A percentile compares a stretch with the other conserved stretches of the same genome.
Evolutionary conservation across 352 stramenopile species (phyloP).

Genomic region (Pythium volutum): DNA sequence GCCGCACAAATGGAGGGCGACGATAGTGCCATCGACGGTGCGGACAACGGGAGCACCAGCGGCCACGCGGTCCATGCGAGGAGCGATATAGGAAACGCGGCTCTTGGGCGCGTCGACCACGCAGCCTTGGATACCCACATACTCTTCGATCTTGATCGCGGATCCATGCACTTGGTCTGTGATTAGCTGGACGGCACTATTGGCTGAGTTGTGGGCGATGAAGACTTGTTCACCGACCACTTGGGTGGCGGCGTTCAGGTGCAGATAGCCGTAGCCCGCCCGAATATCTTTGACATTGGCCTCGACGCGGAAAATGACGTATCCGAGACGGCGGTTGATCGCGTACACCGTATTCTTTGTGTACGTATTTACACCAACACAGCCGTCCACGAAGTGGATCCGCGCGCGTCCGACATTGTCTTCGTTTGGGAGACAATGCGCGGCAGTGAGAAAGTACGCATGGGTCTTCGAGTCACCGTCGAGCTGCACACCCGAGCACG

Average conservation of each 20-base stretch:
- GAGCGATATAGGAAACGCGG: conserved; percentile 26
- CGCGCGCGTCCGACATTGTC: conserved; percentile 10
- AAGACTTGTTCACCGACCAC: conserved; percentile 24
- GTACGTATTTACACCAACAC: conserved; percentile 23
- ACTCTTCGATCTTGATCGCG: conserved; percentile 10
- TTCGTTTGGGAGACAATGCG: conserved; percentile 28
- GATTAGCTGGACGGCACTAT: conserved; percentile 23
- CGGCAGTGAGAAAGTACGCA: conserved; percentile 31
- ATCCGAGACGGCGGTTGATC: conserved; percentile 27
- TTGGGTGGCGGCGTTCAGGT: conserved; percentile 8
- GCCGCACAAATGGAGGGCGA: conserved; percentile 12
- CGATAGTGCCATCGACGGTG: neutral
- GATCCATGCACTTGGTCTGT: conserved; percentile 1
- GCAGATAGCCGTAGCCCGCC: conserved; percentile 24
- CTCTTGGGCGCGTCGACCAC: conserved; percentile 4
- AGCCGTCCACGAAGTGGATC: conserved; percentile 18
- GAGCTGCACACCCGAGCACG: conserved; percentile 25
- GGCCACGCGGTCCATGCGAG: neutral
- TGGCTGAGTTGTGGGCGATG: conserved; percentile 26
- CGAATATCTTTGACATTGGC: conserved; percentile 11
- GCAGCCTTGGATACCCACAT: conserved; percentile 9
- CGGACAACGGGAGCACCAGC: conserved; percentile 7
- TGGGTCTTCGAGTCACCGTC: conserved; percentile 18
- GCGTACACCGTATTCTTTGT: conserved; percentile 22
- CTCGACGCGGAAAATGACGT: conserved; percentile 31